Base-by-base conservation (phyloP, 2,329 filamentous ascomycete species). In the Monosporascus sp. region DNA sequence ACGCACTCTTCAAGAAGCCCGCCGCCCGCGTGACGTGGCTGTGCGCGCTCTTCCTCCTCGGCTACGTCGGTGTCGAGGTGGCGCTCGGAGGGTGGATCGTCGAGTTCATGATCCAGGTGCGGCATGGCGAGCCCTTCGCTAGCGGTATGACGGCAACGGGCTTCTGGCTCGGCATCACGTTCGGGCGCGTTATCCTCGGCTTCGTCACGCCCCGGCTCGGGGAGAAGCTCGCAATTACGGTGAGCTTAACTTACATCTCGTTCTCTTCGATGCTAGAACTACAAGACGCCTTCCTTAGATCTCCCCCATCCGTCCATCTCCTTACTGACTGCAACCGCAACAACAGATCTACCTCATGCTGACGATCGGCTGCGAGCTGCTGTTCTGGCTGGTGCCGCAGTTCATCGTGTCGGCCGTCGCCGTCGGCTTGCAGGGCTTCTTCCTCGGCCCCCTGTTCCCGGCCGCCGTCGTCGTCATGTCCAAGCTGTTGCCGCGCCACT, bases 31-130 rank as follows among this genome's bases (percentile, higher is more conserved):
- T 87, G 0, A 84, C 85, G 1, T 90, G 87, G 86, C 72, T 88
- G n/a, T 82, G 81, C 57, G 78, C 88, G 0, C 56, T 86, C 1
- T 94, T 93, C 68, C 73, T 93, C 22, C 79, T 94, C 11, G 81
- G 82, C 34, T 93, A 93, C 62, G 85, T 92, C 0, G 89, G 90
- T 7, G 76, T 84, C 1, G 89, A 94, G 67, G 86, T 89, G 45
- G 84, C 85, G 0, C 77, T 92, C 0, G 87, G 88, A 20, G 89
- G 89, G 5, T 94, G 89, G 90, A 88, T 94, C 52, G 86, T 91
- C 50, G 84, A 85, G 5, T 93, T 94, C 68, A 93, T 94, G 88
- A 84, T 90, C 25, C 79, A 83, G 36, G 84, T 90, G 6, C 81
- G 90, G 6, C 69, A 84, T n/a, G 88, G 83, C 1, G 78, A 73